Conservation (phyloP, 1,139 yeast genomes). For the Diutina mesorugosa region DNA sequence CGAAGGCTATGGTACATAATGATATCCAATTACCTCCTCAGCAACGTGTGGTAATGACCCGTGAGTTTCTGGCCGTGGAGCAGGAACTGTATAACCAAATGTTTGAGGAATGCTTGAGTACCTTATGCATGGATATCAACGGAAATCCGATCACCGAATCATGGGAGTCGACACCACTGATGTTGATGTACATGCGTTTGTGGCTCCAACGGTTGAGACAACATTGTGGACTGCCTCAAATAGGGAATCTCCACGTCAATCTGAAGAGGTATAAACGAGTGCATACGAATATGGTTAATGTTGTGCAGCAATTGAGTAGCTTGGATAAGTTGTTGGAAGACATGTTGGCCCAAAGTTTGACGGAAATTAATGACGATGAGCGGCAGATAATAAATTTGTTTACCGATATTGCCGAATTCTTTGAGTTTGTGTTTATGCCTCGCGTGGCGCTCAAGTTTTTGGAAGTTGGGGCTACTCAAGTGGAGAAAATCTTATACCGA, state of each 20-base stretch:
- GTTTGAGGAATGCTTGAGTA: slow-evolving; percentile 46
- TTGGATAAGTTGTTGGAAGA: slow-evolving; percentile 53
- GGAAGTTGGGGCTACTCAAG: slow-evolving; percentile 16
- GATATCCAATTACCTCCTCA: slow-evolving; percentile 76
- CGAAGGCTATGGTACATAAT: slow-evolving; percentile 67
- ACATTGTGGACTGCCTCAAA: slow-evolving; percentile 73
- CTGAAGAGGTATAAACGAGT: slow-evolving; percentile 5
- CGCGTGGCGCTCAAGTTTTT: slow-evolving; percentile 33
- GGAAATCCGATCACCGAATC: slow-evolving; percentile 42
- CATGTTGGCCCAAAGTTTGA: slow-evolving; percentile 43
- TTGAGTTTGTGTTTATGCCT: slow-evolving; percentile 42
- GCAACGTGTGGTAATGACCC: slow-evolving; percentile 47
- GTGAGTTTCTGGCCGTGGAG: slow-evolving; percentile 73
- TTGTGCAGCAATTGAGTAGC: slow-evolving; percentile 34
- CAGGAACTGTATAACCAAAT: slow-evolving; percentile 66
- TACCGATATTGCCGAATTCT: slow-evolving; percentile 49
- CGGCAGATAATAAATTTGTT: slow-evolving; percentile 29
- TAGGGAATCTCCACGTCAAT: slow-evolving; percentile 32
- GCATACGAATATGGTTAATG: not conserved
- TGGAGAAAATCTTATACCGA: slow-evolving; percentile 15
- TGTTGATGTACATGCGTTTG: slow-evolving; percentile 34
- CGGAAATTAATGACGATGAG: slow-evolving; percentile 36
- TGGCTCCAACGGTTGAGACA: slow-evolving; percentile 67
- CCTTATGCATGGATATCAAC: slow-evolving; percentile 41
- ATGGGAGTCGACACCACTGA: slow-evolving; percentile 35